Base-by-base conservation (phyloP, 164 flowering plant genomes). In the grape (Vitis vinifera) region DNA sequence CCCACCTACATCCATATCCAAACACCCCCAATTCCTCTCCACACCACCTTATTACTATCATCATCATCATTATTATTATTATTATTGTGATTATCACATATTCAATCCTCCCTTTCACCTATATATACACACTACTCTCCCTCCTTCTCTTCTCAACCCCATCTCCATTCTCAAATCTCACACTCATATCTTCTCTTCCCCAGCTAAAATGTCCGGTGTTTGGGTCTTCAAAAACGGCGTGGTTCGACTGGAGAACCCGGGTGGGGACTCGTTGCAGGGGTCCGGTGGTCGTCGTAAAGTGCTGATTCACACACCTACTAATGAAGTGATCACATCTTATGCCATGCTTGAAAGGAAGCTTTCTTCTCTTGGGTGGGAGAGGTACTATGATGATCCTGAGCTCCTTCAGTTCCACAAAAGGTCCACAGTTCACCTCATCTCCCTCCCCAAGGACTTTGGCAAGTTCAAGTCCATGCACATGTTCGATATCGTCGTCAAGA, bases 161-260 rank as follows among this genome's bases (percentile, higher is more conserved):
- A 49, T 51, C 53, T 15, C 55, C 71, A 27, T 9, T 27, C 16
- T 44, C 17, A 37, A 14, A 8, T 15, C 10, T 9, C 27, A 23
- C 27, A 23, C 27, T 23, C 27, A 23, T 23, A 23, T 8, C 63
- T 58, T n/a, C 9, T 17, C 6, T 44, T 17, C 19, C 11, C 5
- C 0, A 55, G 44, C 44, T 6, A 63, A 70, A 63, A 88, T 94
- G 98, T 87, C 98, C 1, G 98, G 98, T 4, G 98, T 94, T 12
- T 94, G 97, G 97, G 88, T 86, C 31, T 94, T 94, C 94, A 89
- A 83, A 72, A 86, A 90, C 57, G 92, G 97, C 0, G 97, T 89
- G 11, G 81, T 92, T 9, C 79, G 89, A 8, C 81, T 88, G 8
- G 90, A 86, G 74, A 87, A 91, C 73, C 92, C 91, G 4, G 84